Evolutionary conservation across 441 rosid genomes (phyloP).

Genomic region (Adansonia madagascariensis): DNA sequence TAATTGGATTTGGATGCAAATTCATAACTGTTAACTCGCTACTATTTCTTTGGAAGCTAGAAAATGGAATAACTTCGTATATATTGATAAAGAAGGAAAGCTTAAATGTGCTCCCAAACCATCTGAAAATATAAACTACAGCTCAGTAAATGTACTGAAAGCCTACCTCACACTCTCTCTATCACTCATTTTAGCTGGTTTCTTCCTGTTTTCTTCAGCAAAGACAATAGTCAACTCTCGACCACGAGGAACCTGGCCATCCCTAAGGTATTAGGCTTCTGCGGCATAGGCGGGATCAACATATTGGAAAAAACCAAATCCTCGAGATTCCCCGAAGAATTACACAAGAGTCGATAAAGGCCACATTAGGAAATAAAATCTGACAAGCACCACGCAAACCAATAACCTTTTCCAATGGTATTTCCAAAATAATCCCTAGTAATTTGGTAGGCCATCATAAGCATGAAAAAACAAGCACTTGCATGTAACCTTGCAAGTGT

Average conservation of each 20-base stretch:
- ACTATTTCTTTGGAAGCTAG: not conserved
- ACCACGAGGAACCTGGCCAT: constrained; percentile 67
- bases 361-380: constrained; percentile 26
- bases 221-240: constrained; percentile 68
- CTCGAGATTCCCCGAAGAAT: constrained; percentile 66
- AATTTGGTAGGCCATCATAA: constrained; percentile 64
- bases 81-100: not conserved
- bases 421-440: constrained; percentile 54
- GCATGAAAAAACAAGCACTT: constrained; percentile 90
- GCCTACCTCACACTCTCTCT: constrained; percentile 63
- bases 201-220: constrained; percentile 77
- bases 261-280: constrained; percentile 74
- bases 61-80: not conserved
- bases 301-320: constrained; percentile 75
- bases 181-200: constrained; percentile 69
- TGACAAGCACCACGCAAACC: constrained; percentile 32
- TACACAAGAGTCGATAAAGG: constrained; percentile 26
- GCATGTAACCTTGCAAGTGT: constrained; percentile 92
- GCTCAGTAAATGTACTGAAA: not conserved
- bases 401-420: constrained; percentile 43
- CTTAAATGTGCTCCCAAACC: not conserved
- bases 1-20: not conserved
- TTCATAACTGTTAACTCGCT: not conserved
- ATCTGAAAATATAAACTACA: not conserved
- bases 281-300: constrained; percentile 70